phyloP scores from a whole-genome alignment of 495 filamentous ascomycete species.

The Hypoxylon lienhwacheense region DNA sequence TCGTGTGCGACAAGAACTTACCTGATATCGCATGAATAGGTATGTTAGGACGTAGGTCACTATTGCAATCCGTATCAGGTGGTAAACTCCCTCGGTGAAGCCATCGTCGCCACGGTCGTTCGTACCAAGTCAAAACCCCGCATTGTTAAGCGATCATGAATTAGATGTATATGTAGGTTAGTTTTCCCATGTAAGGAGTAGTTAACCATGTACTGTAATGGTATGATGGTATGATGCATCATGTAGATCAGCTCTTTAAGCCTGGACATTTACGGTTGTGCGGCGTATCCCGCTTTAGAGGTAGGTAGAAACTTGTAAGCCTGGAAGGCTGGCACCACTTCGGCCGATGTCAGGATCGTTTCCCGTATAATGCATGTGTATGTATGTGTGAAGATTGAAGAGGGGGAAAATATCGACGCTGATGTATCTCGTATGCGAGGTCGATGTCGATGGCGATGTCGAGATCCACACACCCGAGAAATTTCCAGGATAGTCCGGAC shows the following conservation, averaged over 20 bases:
- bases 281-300: conserved; percentile 8
- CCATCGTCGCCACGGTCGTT: conserved; percentile 5
- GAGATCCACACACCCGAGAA: conserved; percentile 5
- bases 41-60: too few species aligned
- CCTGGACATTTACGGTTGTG: conserved; percentile 10
- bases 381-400: too few species aligned
- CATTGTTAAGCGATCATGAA: conserved; percentile 20
- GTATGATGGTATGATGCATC: conserved; percentile 16
- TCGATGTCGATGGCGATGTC: too few species aligned
- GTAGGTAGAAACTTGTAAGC: too few species aligned
- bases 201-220: conserved; percentile 11
- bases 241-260: conserved; percentile 27
- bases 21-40: neutral
- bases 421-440: too few species aligned
- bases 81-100: neutral
- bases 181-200: neutral
- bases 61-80: too few species aligned
- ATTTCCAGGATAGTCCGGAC: conserved; percentile 5
- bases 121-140: conserved; percentile 17
- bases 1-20: neutral
- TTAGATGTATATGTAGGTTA: too few species aligned
- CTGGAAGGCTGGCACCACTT: conserved; percentile 13
- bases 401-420: too few species aligned
- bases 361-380: neutral
- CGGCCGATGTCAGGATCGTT: conserved; percentile 1